Conservation (phyloP, 306 rosid species). For the Begonia peltatifolia region DNA sequence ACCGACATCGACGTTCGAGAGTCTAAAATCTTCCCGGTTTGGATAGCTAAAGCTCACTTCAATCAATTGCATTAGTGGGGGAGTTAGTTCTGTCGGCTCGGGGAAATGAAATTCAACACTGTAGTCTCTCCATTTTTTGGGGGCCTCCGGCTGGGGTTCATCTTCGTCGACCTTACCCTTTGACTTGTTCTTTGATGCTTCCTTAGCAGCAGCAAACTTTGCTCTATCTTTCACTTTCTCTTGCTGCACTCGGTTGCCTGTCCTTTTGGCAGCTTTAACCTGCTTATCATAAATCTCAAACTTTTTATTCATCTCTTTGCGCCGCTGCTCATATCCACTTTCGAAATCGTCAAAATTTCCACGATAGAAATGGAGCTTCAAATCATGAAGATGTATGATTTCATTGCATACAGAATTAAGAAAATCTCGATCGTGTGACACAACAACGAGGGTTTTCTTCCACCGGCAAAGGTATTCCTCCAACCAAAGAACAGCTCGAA, state of each 20-base stretch:
- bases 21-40: no score
- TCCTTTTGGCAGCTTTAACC: no score
- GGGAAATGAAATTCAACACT: no score
- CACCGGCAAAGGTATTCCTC: slow-evolving; percentile 14
- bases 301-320: no score
- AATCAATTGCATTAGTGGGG: no score
- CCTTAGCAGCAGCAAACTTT: slow-evolving; percentile 37
- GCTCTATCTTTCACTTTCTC: slow-evolving; percentile 47
- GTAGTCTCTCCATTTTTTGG: slow-evolving; percentile 24
- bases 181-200: slow-evolving; percentile 27
- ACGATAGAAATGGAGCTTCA: slow-evolving; percentile 28
- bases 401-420: slow-evolving; percentile 46
- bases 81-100: no score
- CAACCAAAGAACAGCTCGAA: no score
- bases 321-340: no score
- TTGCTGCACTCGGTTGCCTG: slow-evolving; percentile 43
- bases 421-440: slow-evolving; percentile 50
- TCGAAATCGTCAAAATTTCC: no score
- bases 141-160: slow-evolving; percentile 32
- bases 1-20: no score
- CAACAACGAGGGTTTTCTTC: slow-evolving; percentile 54
- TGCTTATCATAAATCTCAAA: no score
- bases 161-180: slow-evolving; percentile 31
- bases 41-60: no score
- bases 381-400: slow-evolving; percentile 56